Evolutionary conservation across 768 basidiomycete species (phyloP), one percentile per base, ranked within the genome.

Genomic region (Rhizopogon roseolus): DNA sequence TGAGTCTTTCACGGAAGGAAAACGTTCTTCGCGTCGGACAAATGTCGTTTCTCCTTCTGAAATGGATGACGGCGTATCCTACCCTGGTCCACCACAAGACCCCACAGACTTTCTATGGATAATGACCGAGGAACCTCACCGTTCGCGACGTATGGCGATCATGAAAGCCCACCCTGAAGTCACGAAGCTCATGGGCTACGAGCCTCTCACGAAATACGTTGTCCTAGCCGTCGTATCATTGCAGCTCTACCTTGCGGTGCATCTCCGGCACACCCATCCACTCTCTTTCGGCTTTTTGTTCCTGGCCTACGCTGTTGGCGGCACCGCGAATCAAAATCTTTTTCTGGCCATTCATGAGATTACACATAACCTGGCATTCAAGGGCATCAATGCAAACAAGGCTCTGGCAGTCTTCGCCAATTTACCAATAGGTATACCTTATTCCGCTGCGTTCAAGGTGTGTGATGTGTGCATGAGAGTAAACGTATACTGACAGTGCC

Each of bases 301-400:
- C 54, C 75, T 76, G 11, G 93, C 96, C 1, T 98, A 98, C 66
- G 76, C 72, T 13, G 79, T 98, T 46, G 97, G 97, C 2, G 97
- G 93, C 3, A 98, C 96, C 1, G 88, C 89, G 7, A 99, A 98
- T 71, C 97, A 99, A 68, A 99, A 98, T 68, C 79, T 96, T 38
- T 99, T 99, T 72, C 82, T 99, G 45, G 93, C 97, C 41, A 97
- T 99, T 51, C 97, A 99, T 66, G 97, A 99, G 66, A 97, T 99
- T 57, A 97, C 95, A 2, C 97, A 99, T 69, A 98, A 98, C 67
- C 80, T 99, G 27, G 97, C 93, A 2, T 98, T 98, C 74, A 81
- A 79, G 57, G 79, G 87, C 22, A 81, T 98, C 43, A 75, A 73
- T 49, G 82, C 86, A 7, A 99, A 98, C 73, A 93, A 95, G 63